phyloP scores from a whole-genome alignment of 371 early-diverging fungal species.

The Synchytrium microbalum region DNA sequence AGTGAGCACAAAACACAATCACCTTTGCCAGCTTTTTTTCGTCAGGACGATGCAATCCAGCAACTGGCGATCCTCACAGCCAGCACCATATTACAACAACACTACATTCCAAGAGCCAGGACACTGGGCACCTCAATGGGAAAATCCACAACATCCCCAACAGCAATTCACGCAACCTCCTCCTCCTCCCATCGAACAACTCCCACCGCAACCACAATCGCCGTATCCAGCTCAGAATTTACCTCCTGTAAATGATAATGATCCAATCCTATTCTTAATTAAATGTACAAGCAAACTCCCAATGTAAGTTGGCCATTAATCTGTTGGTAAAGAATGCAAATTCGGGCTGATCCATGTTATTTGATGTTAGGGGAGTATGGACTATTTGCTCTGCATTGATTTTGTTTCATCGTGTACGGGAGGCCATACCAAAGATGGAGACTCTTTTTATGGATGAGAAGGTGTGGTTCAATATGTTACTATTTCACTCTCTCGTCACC shows the following conservation, averaged over 20 bases:
- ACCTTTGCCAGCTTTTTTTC: no score
- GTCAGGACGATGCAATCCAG: no score
- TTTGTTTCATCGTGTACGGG: neutral
- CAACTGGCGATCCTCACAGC: no score
- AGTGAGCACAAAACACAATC: no score
- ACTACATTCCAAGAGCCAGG: no score
- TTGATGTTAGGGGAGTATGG: neutral
- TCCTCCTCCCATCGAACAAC: neutral
- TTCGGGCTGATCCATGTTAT: neutral
- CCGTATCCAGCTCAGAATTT: neutral
- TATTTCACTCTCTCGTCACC: no score
- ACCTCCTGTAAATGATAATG: neutral
- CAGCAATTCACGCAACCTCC: neutral
- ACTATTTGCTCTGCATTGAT: neutral
- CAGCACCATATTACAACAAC: no score
- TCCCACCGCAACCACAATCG: neutral
- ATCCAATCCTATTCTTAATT: neutral
- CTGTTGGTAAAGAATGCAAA: no score
- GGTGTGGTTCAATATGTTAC: neutral
- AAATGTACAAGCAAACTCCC: neutral
- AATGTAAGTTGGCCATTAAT: neutral
- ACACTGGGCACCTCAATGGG: no score
- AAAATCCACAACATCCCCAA: neutral
- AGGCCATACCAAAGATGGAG: neutral
- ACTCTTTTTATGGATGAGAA: neutral